Conservation (phyloP, 2,329 filamentous ascomycete genomes). For the Fusarium sp. region DNA sequence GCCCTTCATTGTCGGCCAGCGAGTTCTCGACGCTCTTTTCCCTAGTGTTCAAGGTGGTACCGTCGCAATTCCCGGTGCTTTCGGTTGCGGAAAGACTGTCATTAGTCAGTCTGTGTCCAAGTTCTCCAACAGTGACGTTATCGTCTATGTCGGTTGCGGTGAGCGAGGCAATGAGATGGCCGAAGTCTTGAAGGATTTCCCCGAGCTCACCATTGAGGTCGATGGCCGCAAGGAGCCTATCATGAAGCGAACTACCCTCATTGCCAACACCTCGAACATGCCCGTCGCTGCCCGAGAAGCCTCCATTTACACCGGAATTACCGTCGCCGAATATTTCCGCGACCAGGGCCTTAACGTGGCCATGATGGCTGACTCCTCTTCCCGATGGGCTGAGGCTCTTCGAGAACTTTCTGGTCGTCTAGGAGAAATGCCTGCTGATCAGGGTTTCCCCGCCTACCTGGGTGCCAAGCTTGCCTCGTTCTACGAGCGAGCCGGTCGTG, state of each 20-base stretch:
- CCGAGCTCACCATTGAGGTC: constrained; percentile 93
- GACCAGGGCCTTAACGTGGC: constrained; percentile 97
- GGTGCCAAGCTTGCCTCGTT: constrained; percentile 97
- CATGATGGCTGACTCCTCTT: constrained; percentile 99
- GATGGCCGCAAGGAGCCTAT: constrained; percentile 96
- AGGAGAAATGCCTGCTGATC: constrained; percentile 99
- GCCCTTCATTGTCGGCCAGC: constrained; percentile 95
- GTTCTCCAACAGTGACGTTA: constrained; percentile 99
- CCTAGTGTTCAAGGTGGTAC: constrained; percentile 97
- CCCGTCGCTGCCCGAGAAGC: constrained; percentile 97
- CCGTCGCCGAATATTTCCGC: constrained; percentile 94
- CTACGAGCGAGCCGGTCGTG: constrained; percentile 96
- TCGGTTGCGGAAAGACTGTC: constrained; percentile 99
- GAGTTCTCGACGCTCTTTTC: constrained; percentile 95
- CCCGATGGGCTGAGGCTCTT: constrained; percentile 97
- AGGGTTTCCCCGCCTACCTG: constrained; percentile 98
- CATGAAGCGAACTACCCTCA: constrained; percentile 99
- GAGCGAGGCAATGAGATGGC: constrained; percentile 99
- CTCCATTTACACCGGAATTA: constrained; percentile 97
- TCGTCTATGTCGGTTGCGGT: constrained; percentile 92
- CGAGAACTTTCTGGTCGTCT: constrained; percentile 98
- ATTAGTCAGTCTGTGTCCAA: constrained; percentile 99
- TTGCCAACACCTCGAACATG: constrained; percentile 99
- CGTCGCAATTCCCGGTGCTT: constrained; percentile 96
- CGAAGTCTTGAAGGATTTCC: constrained; percentile 99